Evolutionary conservation across 1,284 basidiomycete genomes (phyloP), one percentile per base, ranked within the genome.

Genomic region (Ustilago xerochloae): DNA sequence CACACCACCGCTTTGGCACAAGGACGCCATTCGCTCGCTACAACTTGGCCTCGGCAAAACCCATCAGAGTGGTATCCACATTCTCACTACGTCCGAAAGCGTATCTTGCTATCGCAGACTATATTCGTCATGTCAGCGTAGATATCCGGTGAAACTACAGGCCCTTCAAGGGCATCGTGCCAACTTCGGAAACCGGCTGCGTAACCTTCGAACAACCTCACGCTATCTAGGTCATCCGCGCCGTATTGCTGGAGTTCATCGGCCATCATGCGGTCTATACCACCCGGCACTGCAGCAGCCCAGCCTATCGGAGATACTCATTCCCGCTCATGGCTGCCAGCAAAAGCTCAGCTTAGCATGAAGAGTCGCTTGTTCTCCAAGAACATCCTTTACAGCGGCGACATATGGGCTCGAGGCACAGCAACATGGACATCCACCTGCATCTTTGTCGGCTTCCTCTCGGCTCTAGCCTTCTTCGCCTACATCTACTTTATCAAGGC

Each of bases 361-460:
- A 62, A 53, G 32, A 46, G 16, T 30, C 57, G 63, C 8, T 49
- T 61, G 18, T 56, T 66, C 46, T 61, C 63, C 57, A 61, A 61
- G 15, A 61, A 56, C 48, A 52, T 61, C 18, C 36, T 67, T 10
- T 52, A 48, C 18, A 63, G 38, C 49, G n/a, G 60, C 8, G 54
- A 63, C 8, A 7, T 63, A 2, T 70, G 48, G 48, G 24, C 57
- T 12, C 24, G 43, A 20, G 41, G n/a, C 16, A 70, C 67, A 3
- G 35, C 67, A 15, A 57, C 62, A 15, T 61, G 49, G 48, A 45
- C 18, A 2, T 56, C 62, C 29, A 50, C 54, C 26, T 63, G 39
- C n/a, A 33, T 58, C 10, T 53, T 29, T 20, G 39, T 46, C 3
- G 15, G 36, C 22, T 36, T 65, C 46, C 9, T 62, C n/a, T 13